A percentile compares a stretch with the other conserved stretches of the same genome.
These are phyloP conservation scores for Spencermartinsiella ligniputridi DNA, from an alignment of 1,139 yeast species.

Conservation along the genomic window DNA sequence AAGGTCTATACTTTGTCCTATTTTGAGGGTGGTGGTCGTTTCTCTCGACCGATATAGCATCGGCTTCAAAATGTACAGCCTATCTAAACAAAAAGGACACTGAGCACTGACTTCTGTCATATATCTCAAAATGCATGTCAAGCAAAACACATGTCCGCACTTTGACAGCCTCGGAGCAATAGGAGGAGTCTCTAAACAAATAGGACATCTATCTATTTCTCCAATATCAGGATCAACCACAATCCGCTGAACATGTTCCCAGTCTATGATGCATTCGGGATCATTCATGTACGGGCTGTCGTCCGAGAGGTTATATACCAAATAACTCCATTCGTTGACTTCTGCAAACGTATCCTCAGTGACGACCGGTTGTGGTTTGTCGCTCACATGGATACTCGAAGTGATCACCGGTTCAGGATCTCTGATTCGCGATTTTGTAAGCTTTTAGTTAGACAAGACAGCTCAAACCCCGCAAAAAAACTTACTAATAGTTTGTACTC, in stretches of 20 bases:
- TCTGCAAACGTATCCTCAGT: background rate
- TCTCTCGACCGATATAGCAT: conserved; percentile 8
- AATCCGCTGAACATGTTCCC: conserved; percentile 12
- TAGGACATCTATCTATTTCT: conserved; percentile 18
- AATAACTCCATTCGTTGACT: conserved; percentile 8
- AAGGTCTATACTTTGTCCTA: conserved; percentile 9
- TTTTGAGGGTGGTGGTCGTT: background rate
- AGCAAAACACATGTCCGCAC: conserved; percentile 17
- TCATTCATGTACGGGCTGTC: conserved; percentile 1
- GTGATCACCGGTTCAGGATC: background rate
- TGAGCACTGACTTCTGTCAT: conserved; percentile 5
- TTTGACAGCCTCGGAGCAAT: conserved; percentile 15
- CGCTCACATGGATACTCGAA: background rate
- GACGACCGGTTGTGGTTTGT: background rate
- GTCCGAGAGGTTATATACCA: conserved; percentile 1
- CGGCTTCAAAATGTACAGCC: conserved; percentile 12
- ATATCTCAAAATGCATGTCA: conserved; percentile 13
- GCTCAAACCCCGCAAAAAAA: background rate
- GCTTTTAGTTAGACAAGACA: background rate
- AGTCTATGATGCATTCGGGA: conserved; percentile 8
- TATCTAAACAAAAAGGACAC: conserved; percentile 15
- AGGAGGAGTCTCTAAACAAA: conserved; percentile 17
- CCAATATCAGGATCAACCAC: conserved; percentile 14
- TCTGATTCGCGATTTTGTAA: background rate
- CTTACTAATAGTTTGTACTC: background rate